A percentile compares a stretch with the other conserved stretches of the same genome.
These are phyloP conservation scores for Fusarium vanettenii DNA, from an alignment of 2,329 filamentous ascomycete species.

Conservation along the genomic window DNA sequence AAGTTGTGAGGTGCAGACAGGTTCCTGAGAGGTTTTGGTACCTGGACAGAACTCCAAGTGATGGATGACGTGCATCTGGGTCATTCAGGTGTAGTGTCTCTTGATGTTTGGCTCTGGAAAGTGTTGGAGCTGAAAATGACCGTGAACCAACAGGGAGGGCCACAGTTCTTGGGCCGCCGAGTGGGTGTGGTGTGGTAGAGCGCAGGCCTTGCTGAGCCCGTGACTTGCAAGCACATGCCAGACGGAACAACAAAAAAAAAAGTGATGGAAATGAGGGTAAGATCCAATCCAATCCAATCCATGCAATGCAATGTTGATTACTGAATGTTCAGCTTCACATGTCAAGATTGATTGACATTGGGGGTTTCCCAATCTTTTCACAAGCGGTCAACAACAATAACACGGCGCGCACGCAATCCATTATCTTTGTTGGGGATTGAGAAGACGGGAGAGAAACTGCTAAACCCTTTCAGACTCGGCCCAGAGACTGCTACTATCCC, in stretches of 20 bases:
- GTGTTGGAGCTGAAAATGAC: constrained; percentile 3
- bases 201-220: constrained; percentile 31
- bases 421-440: neutral
- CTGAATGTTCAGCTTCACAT: neutral
- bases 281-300: neutral
- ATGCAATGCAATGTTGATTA: neutral
- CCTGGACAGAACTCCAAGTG: neutral
- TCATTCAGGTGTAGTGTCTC: neutral
- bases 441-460: neutral
- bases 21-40: constrained; percentile 24
- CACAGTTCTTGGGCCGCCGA: neutral
- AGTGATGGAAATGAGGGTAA: constrained; percentile 15
- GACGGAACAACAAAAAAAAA: constrained; percentile 7
- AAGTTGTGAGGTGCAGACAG: constrained; percentile 22
- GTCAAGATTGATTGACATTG: neutral
- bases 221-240: constrained; percentile 24
- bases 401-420: neutral
- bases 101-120: neutral
- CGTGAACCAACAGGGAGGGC: constrained; percentile 18
- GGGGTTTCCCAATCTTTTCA: neutral
- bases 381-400: neutral
- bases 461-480: neutral
- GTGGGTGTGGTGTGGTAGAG: constrained; percentile 22
- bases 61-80: constrained; percentile 29
- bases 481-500: neutral